Base-by-base conservation (phyloP, 805 yeast species). In the Suhomyces prunicola region DNA sequence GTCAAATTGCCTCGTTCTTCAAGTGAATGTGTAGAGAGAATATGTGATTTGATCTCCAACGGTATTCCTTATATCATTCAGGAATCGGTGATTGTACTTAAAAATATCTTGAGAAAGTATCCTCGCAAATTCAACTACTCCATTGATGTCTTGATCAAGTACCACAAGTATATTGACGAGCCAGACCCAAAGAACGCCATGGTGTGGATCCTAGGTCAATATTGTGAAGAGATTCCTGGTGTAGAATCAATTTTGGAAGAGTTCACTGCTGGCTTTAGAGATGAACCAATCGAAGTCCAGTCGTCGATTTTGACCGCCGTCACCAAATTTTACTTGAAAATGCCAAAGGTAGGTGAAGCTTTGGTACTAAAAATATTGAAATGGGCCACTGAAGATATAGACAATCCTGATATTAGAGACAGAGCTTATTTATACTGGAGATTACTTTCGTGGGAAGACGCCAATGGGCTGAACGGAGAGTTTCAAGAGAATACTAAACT, bases 341-440 rank as follows among this genome's bases (percentile, higher is more conserved):
- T 73, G 26, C 89, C 91, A 0, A 64, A 73, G 4, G 60, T 70
- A 29, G 84, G 86, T 2, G 87, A 87, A 59, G 62, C 71, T 2
- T 61, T 86, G 10, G 82, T 90, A 2, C 71, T 89, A 36, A 74
- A 76, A 33, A 73, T 87, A 0, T 70, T 91, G 51, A 84, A 84
- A 61, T 68, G 74, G 65, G 87, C 91, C 6, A 87, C 96, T 0
- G 94, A 90, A 58, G 87, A 84, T 10, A 73, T 78, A 1, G 85
- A 85, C 56, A 86, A 90, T 60, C 97, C 97, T 0, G 98, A 93
- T 69, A 69, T 91, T 9, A 78, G 97, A 55, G 96, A 90, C 58
- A 72, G 97, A 40, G 97, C 93, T 0, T 86, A 76, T 62, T 84
- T 90, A 70, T 92, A 93, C 70, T 87, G 96, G 94, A 77, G 96